Base-by-base conservation (phyloP, 2,329 filamentous ascomycete genomes). In the Claviceps pazoutovae region DNA sequence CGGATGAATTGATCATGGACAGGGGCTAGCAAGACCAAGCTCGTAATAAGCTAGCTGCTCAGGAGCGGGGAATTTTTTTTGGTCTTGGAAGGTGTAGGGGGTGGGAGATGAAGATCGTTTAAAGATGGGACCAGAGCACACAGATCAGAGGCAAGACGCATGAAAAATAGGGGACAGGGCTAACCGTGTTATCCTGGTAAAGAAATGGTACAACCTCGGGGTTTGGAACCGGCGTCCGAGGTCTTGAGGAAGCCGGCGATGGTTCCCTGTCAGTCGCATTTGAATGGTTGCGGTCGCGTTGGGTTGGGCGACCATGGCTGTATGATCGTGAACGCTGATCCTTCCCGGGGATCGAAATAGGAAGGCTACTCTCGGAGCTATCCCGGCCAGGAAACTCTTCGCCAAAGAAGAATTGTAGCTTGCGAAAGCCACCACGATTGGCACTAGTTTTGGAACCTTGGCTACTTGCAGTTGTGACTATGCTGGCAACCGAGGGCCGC, bases 141-240 rank as follows among this genome's bases (percentile, higher is more conserved):
- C 19, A 42, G 39, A 47, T 37, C 21, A 47, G 17, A 23, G 37
- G 44, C 19, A 26, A 17, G 49, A 51, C 50, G 5, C 55, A 54
- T 44, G 53, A 51, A 7, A 21, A 39, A 34, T 14, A 56, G 38
- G 37, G 38, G 23, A 30, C n/a, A 45, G 16, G 19, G 47, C 82
- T 73, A 67, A 87, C 84, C 71, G 87, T 64, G 53, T 69, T 70
- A 54, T 93, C 88, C 68, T 97, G 93, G 64, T 93, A 97, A 56
- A 95, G 77, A 76, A 95, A 98, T n/a, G 93, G 93, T 41, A 95
- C 93, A 53, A 98, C 89, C 68, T 97, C 91, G 62, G 88, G 93
- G 13, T 87, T 88, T 43, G 87, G 87, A 49, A 89, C 75, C 13
- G 90, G 89, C n/a, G 88, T 95, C 59, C 85, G 79, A 47, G 90